Conservation (phyloP, 345 rosid genomes). For the Pseudoturritis turrita region DNA sequence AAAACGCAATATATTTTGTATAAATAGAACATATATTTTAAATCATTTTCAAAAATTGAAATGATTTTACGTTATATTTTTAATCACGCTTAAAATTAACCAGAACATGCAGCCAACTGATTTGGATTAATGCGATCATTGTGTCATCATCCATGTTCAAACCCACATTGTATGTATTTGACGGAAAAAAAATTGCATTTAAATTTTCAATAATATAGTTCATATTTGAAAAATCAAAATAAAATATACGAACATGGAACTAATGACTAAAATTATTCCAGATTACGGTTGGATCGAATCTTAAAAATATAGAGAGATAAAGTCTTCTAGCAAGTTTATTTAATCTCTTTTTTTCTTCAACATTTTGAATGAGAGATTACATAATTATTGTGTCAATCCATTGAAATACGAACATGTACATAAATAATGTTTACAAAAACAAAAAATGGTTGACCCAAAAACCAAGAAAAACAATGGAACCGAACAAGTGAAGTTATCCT, state of each 20-base stretch:
- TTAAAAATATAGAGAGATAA: neutral
- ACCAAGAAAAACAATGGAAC: neutral
- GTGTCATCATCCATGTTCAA: too few relatives aligned
- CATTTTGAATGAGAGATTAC: too few relatives aligned
- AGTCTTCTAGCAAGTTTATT: neutral
- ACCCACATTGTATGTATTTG: too few relatives aligned
- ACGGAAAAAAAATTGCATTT: too few relatives aligned
- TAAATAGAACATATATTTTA: neutral
- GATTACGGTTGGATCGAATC: neutral
- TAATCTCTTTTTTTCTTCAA: neutral
- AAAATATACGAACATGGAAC: neutral
- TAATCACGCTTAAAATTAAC: too few relatives aligned
- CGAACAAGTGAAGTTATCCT: neutral
- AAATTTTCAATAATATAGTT: neutral
- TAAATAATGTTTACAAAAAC: neutral
- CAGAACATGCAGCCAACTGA: too few relatives aligned
- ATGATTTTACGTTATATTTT: neutral
- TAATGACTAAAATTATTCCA: neutral
- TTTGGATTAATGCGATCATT: too few relatives aligned
- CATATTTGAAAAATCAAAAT: neutral
- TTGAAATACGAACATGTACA: neutral
- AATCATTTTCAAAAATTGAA: neutral
- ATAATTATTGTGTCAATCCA: neutral
- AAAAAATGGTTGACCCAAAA: too few relatives aligned
- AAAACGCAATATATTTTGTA: neutral